Base-by-base conservation (phyloP, 192 early-diverging fungal species). In the Chytriomyces hyalinus region DNA sequence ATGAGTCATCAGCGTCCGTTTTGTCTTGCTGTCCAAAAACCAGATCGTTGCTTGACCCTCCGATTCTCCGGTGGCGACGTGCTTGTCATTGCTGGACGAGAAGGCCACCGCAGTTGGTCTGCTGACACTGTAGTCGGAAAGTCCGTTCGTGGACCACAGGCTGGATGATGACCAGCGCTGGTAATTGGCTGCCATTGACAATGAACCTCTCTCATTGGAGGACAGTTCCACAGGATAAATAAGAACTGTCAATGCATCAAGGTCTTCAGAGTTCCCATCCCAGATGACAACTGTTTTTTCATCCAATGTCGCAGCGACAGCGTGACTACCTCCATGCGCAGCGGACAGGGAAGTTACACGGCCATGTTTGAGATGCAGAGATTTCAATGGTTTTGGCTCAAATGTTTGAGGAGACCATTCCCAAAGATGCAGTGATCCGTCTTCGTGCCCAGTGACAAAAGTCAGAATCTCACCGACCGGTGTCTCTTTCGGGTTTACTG, bases 371-470 rank as follows among this genome's bases (percentile, higher is more conserved):
- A 79, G 60, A 8, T 48, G 43, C 6, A 79, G 10, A 11, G 68
- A 59, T n/a, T 57, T 48, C 6, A 65, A n/a, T 20, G 44, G 62
- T 45, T 28, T 17, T 6, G 74, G 17, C 17, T 79, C 78, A 9
- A 60, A 15, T n/a, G 70, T 45, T 46, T 79, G 65, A 20, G 71
- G 9, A 6, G 49, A 53, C 78, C 78, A 79, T 17, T 79, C 78
- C 78, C 78, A 79, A 17, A 79, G 11, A 11, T 13, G 50, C 10
- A 79, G 11, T 9, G 65, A 66, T 6, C 78, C 78, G 46, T 79
- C 78, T 51, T 79, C 78, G 28, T 79, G 78, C 1, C 78, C 78
- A 20, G 78, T 79, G 22, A 63, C 64, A 74, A 79, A 74, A 3
- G 22, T 65, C 53, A 79, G 22, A 24, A 45, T 15, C 17, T 79